These are phyloP conservation scores for Leishmania major DNA, from an alignment of 208 protist genomes.

Conservation along the genomic window DNA sequence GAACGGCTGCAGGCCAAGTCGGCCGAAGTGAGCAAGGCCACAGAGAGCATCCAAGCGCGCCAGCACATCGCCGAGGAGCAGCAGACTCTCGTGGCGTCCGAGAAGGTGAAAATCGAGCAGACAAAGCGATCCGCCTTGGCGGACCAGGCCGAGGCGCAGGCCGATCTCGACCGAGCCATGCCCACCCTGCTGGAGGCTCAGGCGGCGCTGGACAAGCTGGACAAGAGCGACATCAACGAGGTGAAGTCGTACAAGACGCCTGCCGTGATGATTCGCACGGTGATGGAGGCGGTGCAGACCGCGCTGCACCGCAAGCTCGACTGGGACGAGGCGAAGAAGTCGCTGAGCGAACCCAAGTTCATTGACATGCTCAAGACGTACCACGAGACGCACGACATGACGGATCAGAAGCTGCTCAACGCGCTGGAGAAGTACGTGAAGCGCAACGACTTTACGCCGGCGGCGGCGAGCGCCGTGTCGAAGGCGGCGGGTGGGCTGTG, in stretches of 20 bases:
- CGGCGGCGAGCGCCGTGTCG: conserved; percentile 92
- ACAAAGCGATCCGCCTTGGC: conserved; percentile 88
- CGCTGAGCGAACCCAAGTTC: conserved; percentile 96
- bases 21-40: conserved; percentile 85
- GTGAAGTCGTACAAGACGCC: conserved; percentile 97
- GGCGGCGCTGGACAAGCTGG: conserved; percentile 95
- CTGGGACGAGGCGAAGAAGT: conserved; percentile 98
- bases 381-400: conserved; percentile 96
- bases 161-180: conserved; percentile 96
- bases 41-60: conserved; percentile 95
- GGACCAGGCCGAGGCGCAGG: conserved; percentile 93
- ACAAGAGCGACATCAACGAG: conserved; percentile 98
- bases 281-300: conserved; percentile 97
- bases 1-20: conserved; percentile 87
- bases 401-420: conserved; percentile 94
- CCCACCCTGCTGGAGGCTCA: conserved; percentile 96
- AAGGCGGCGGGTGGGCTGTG: conserved; percentile 95
- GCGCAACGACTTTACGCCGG: conserved; percentile 93
- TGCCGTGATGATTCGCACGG: conserved; percentile 93
- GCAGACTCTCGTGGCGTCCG: conserved; percentile 92
- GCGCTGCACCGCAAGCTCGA: conserved; percentile 92
- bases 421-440: conserved; percentile 96
- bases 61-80: conserved; percentile 97
- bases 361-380: conserved; percentile 96
- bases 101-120: conserved; percentile 96